Conservation (phyloP, 1,284 basidiomycete species). For the Polyporus tsugae region DNA sequence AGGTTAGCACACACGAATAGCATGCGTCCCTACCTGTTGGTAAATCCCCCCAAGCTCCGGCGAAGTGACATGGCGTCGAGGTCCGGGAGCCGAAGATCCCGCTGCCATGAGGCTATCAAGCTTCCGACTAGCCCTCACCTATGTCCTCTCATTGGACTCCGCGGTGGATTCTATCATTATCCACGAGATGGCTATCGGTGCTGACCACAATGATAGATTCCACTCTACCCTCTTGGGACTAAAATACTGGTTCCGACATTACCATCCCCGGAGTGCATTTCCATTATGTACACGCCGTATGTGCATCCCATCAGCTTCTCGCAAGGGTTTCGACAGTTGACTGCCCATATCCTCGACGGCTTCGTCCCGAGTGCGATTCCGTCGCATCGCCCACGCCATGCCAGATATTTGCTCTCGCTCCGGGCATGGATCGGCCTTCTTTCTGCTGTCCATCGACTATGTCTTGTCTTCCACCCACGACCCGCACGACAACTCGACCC, state of each 20-base stretch:
- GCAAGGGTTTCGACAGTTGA: not conserved
- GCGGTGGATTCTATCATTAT: not conserved
- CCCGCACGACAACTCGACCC: not conserved
- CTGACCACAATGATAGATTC: not conserved
- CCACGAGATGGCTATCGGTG: not conserved
- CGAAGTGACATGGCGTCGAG: not conserved
- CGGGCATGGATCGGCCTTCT: not conserved
- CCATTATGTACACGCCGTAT: not conserved
- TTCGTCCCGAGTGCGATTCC: constrained; percentile 8
- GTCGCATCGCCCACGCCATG: constrained; percentile 4
- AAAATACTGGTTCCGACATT: not conserved
- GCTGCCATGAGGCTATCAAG: constrained; percentile 2
- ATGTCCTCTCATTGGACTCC: not conserved
- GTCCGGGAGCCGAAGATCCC: not conserved
- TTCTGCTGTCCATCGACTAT: not conserved
- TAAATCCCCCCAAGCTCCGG: not conserved
- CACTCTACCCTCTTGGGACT: not conserved
- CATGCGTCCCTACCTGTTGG: not conserved
- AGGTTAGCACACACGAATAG: not conserved
- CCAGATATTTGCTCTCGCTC: not conserved
- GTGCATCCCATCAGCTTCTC: not conserved
- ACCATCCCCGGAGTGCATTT: not conserved
- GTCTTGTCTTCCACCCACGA: not conserved
- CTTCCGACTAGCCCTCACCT: not conserved
- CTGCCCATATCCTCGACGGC: not conserved